These are phyloP conservation scores for Grigorovia jiainica DNA, from an alignment of 805 yeast species.

Conservation along the genomic window DNA sequence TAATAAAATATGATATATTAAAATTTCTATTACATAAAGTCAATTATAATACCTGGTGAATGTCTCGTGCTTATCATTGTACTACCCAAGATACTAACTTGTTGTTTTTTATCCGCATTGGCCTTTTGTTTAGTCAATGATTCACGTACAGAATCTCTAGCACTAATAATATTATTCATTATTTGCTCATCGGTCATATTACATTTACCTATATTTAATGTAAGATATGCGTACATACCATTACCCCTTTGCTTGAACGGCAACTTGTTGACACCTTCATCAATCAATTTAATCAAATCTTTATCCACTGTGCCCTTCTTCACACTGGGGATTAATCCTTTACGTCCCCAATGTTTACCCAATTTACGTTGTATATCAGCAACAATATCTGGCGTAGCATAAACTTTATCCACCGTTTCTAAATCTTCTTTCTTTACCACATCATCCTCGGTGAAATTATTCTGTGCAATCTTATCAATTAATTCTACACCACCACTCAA, in stretches of 20 bases:
- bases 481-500: conserved; percentile 66
- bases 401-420: conserved; percentile 51
- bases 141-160: conserved; percentile 50
- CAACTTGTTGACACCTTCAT: conserved; percentile 51
- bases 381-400: conserved; percentile 77
- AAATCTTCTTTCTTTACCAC: conserved; percentile 35
- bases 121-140: conserved; percentile 42
- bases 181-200: conserved; percentile 70
- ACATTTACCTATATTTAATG: conserved; percentile 68
- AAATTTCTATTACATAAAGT: conserved; percentile 27
- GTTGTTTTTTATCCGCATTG: conserved; percentile 49
- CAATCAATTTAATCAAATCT: conserved; percentile 47
- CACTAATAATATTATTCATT: conserved; percentile 57
- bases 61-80: conserved; percentile 58
- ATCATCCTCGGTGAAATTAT: too few species aligned
- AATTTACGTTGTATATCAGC: conserved; percentile 48
- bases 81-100: conserved; percentile 50
- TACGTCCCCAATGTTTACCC: conserved; percentile 81
- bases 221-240: conserved; percentile 32
- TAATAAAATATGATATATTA: neutral
- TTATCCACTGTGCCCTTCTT: conserved; percentile 80
- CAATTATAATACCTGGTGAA: conserved; percentile 73
- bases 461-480: conserved; percentile 43
- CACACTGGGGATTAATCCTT: conserved; percentile 77
- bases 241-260: conserved; percentile 69